Conservation (phyloP, 306 rosid genomes). For the Cicer yamashitae region DNA sequence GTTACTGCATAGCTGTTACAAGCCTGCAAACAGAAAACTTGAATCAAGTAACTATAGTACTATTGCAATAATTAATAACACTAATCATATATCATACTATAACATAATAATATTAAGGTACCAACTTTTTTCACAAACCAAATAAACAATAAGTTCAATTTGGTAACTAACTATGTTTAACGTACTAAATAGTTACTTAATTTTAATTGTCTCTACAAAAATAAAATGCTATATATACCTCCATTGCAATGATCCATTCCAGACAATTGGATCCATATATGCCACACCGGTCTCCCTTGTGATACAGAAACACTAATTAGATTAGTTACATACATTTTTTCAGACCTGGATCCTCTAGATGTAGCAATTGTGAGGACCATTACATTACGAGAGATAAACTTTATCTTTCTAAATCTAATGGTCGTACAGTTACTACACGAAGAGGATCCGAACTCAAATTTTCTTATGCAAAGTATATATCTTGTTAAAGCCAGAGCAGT, state of each 20-base stretch:
- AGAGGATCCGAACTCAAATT: no score
- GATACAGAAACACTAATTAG: slow-evolving; percentile 26
- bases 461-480: slow-evolving; percentile 2
- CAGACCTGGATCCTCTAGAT: no score
- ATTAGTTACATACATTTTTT: not conserved
- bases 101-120: not conserved
- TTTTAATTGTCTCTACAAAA: not conserved
- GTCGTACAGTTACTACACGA: no score
- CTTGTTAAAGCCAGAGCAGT: slow-evolving; percentile 31
- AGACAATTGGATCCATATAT: slow-evolving; percentile 87
- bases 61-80: not conserved
- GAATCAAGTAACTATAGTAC: slow-evolving; percentile 33
- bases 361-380: no score
- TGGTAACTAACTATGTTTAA: not conserved
- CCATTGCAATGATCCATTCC: slow-evolving; percentile 84
- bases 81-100: not conserved
- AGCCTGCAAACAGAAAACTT: slow-evolving; percentile 63
- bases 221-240: slow-evolving; percentile 61
- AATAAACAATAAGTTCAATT: slow-evolving; percentile 13
- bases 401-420: no score
- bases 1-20: slow-evolving; percentile 80
- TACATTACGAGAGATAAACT: no score
- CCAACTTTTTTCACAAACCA: not conserved
- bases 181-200: slow-evolving; percentile 7
- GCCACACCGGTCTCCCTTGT: slow-evolving; percentile 89